Evolutionary conservation across 768 basidiomycete genomes (phyloP), one percentile per base, ranked within the genome.

Genomic region (Hydnum rufescens): DNA sequence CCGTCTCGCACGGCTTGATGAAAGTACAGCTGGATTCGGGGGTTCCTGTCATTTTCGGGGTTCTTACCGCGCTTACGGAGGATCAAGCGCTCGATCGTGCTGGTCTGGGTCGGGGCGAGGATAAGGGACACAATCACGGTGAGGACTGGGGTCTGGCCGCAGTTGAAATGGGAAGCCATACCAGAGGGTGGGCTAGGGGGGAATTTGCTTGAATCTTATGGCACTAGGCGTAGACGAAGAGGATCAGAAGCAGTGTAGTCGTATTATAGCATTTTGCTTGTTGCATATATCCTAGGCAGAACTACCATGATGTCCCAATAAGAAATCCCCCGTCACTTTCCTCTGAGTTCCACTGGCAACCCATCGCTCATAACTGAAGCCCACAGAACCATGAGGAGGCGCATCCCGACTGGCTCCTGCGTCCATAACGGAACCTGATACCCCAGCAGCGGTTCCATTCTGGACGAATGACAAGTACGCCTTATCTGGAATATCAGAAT

Each of bases 131-230:
- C 62, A 97, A 97, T 66, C 93, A 99, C 61, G 93, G 93, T 18
- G 87, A 90, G 65, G 93, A 96, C 59, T 99, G 92, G 92, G 93
- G 83, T n/a, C 63, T 80, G 34, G 92, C 92, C 2, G 93, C 93
- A 2, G 89, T 97, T 4, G 93, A 99, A 64, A 89, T 89, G 86
- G 83, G 77, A 2, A 68, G 68, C 30, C 77, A 77, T 53, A 66
- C 71, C 48, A 73, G 71, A 55, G 69, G 70, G 28, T 89, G 86
- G 86, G 67, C 67, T 34, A 71, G 76, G 60, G 86, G 85, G 34
- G 76, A 71, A 57, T 86, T 86, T 58, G 44, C 44, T 13, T 47
- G 26, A 28, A 22, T 39, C 36, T 39, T n/a, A n/a, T n/a, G n/a
- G n/a, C n/a, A n/a, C n/a, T n/a, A n/a, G n/a, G n/a, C n/a, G n/a